These are phyloP conservation scores for Pachyrhizus erosus DNA, from an alignment of 306 rosid genomes.

Conservation along the genomic window DNA sequence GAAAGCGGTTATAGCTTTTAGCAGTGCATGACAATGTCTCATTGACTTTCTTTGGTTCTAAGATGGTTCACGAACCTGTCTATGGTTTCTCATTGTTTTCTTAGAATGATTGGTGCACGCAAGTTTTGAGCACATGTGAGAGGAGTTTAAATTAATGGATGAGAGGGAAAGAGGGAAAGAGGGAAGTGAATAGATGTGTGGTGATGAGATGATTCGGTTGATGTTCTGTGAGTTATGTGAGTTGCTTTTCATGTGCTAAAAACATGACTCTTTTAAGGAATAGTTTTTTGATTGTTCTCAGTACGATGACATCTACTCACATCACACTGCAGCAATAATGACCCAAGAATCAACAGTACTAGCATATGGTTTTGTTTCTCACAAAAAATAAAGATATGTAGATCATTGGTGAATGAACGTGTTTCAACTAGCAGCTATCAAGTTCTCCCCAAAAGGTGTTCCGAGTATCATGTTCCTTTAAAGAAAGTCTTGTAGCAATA, in stretches of 20 bases:
- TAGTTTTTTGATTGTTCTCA: not conserved
- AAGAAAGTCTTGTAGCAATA: not conserved
- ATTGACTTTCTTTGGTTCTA: not conserved
- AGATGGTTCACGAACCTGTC: conserved; percentile 17
- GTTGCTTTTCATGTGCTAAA: not conserved
- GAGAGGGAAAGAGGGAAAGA: conserved; percentile 26
- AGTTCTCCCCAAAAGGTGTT: not conserved
- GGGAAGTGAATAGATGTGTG: not conserved
- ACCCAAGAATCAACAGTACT: not conserved
- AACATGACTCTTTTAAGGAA: conserved; percentile 2
- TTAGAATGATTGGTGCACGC: not conserved
- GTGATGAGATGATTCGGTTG: not conserved
- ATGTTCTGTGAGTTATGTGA: not conserved
- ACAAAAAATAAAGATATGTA: not conserved
- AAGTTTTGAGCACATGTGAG: not conserved
- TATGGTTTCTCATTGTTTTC: not conserved
- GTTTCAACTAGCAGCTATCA: not conserved
- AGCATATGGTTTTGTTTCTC: not conserved
- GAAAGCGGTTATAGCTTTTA: conserved; percentile 36
- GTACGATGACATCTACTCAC: conserved; percentile 19
- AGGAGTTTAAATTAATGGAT: not conserved
- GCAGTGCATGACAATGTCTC: conserved; percentile 28
- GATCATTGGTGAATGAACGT: not conserved
- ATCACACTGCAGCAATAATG: not conserved
- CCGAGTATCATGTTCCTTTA: not conserved